These are phyloP conservation scores for Lichtheimia ramosa DNA, from an alignment of 371 early-diverging fungal species.

Conservation along the genomic window DNA sequence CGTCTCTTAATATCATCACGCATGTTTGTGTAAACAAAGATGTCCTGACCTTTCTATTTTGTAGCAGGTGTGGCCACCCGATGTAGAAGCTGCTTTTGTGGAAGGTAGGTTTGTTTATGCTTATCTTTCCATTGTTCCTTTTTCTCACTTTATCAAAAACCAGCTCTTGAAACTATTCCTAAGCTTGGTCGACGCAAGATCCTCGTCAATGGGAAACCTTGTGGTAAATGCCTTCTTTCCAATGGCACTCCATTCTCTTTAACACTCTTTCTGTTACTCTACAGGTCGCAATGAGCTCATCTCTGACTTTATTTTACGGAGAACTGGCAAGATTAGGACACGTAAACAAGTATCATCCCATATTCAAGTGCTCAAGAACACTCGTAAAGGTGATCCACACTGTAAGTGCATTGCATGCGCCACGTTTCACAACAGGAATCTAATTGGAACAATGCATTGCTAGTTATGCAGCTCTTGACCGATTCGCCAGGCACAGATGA, in stretches of 20 bases:
- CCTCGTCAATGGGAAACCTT: slow-evolving; percentile 62
- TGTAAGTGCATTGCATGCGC: slow-evolving; percentile 38
- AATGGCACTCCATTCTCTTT: not conserved
- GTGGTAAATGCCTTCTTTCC: slow-evolving; percentile 35
- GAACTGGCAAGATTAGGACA: slow-evolving; percentile 64
- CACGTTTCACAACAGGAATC: not conserved
- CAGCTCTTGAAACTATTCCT: slow-evolving; percentile 59
- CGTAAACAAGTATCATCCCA: slow-evolving; percentile 83
- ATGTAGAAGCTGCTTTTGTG: slow-evolving; percentile 69
- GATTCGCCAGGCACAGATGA: slow-evolving; percentile 35
- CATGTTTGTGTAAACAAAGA: no score
- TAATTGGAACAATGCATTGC: not conserved
- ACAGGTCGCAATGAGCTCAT: slow-evolving; percentile 75
- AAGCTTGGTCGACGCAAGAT: slow-evolving; percentile 62
- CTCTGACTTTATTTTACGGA: slow-evolving; percentile 71
- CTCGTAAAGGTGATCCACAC: slow-evolving; percentile 62
- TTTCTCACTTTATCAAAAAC: not conserved
- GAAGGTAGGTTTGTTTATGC: slow-evolving; percentile 49
- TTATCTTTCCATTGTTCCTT: not conserved
- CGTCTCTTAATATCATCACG: not conserved
- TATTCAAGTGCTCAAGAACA: slow-evolving; percentile 78
- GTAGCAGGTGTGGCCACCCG: slow-evolving; percentile 69
- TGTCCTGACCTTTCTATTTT: not conserved
- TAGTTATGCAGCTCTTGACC: slow-evolving; percentile 55
- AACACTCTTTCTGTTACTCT: not conserved